Evolutionary conservation across 2,329 filamentous ascomycete genomes (phyloP).

Genomic region (Mycosphaerella arachidis): DNA sequence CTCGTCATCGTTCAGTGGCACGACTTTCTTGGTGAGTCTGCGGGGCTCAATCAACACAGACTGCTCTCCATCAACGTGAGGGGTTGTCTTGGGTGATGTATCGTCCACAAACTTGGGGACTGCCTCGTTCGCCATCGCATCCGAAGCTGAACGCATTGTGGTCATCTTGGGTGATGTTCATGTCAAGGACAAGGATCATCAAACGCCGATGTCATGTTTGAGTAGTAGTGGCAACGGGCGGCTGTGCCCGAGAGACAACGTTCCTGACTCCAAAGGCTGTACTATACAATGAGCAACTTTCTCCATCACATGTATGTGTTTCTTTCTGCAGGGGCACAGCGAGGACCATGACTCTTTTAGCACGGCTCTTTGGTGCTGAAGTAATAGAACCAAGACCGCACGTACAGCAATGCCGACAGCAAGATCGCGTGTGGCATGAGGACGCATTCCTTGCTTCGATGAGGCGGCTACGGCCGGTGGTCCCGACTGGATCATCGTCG

Average conservation of each 20-base stretch:
- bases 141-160: not conserved
- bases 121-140: not conserved
- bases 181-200: not conserved
- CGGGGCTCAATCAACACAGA: conserved; percentile 10
- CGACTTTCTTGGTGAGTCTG: conserved; percentile 8
- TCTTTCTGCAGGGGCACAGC: not conserved
- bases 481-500: not conserved
- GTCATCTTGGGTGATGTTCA: not conserved
- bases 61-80: not conserved
- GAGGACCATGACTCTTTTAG: not conserved
- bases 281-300: too few relatives aligned
- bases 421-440: not conserved
- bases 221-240: not conserved
- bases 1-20: conserved; percentile 36
- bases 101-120: not conserved
- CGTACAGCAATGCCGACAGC: not conserved
- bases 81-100: not conserved
- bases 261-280: too few relatives aligned
- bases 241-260: not conserved
- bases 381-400: not conserved
- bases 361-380: not conserved
- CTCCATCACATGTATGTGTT: too few relatives aligned
- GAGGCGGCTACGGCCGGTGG: not conserved
- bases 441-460: not conserved
- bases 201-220: not conserved